Base-by-base conservation (phyloP, 192 early-diverging fungal species). In the Coemansia sp. region DNA sequence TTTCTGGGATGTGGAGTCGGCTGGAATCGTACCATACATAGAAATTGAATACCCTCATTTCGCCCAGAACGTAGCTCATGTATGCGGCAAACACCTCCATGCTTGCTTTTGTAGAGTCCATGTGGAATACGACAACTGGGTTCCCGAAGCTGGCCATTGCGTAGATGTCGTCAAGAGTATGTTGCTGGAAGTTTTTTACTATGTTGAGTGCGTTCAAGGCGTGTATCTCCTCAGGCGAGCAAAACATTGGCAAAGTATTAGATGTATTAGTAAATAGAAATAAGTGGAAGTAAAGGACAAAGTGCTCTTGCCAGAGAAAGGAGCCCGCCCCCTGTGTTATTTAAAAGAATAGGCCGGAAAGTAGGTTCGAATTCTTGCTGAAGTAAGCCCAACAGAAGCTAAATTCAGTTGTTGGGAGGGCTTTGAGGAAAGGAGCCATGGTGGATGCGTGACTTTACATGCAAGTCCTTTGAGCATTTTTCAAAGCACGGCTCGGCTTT, bases 11-110 rank as follows among this genome's bases (percentile, higher is more conserved):
- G 17, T 10, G 31, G 31, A 57, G 32, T 57, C 32, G 29, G 31
- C 54, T 57, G 27, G 54, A 57, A 36, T 57, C 54, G 15, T 57
- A 57, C 54, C 54, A 57, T 17, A 35, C 54, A 0, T 57, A 57
- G 32, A 57, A 35, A 29, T 57, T 57, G n/a, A 57, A 57, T 6
- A 57, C 54, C 31, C 17, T 31, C 54, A 57, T 57, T 11, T 35
- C 32, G 2, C 15, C n/a, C 8, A 57, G 31, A 1, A 57, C 54
- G 6, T 29, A 17, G 17, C 17, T 19, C 54, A 57, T 35, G n/a
- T 35, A 57, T 19, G 29, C 29, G 31, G n/a, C n/a, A 57, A 57
- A 57, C 27, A 29, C 4, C 8, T 57, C n/a, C 14, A 19, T 36
- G 24, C 17, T 35, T n/a, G 19, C 17, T n/a, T 4, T 8, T 4